Conservation (phyloP, 768 basidiomycete species). For the Daedaleopsis nitida region DNA sequence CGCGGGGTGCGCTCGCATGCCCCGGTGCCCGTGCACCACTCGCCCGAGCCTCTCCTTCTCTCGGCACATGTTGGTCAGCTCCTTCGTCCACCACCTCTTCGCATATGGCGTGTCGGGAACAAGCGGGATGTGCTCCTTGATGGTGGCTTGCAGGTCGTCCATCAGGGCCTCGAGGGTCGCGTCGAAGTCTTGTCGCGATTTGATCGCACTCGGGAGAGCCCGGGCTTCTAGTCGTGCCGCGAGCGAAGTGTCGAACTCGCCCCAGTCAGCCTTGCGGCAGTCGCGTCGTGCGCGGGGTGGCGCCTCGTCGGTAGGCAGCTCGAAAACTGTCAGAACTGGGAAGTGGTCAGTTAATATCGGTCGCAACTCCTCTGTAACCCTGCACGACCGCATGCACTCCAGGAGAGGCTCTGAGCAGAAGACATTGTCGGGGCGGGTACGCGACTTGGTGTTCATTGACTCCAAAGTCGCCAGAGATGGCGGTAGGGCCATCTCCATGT, state of each 20-base stretch:
- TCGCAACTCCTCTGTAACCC: slow-evolving; percentile 13
- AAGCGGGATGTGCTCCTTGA: slow-evolving; percentile 22
- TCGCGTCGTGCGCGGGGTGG: slow-evolving; percentile 13
- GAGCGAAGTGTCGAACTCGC: slow-evolving; percentile 28
- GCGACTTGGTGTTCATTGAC: slow-evolving; percentile 32
- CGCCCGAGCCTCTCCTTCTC: slow-evolving; percentile 18
- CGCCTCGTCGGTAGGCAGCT: slow-evolving; percentile 14
- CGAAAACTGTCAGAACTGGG: slow-evolving; percentile 35
- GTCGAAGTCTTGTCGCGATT: slow-evolving; percentile 16
- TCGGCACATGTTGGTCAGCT: slow-evolving; percentile 25
- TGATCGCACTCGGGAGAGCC: not conserved
- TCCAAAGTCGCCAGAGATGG: slow-evolving; percentile 37
- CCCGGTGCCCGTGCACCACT: slow-evolving; percentile 5
- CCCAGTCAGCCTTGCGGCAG: slow-evolving; percentile 35
- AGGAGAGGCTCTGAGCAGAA: slow-evolving; percentile 30
- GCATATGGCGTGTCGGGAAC: slow-evolving; percentile 22
- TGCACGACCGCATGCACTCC: slow-evolving; percentile 31
- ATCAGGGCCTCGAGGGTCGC: not conserved
- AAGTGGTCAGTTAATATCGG: slow-evolving; percentile 42
- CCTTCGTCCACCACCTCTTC: slow-evolving; percentile 37
- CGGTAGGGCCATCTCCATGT: slow-evolving; percentile 39
- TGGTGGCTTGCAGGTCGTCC: slow-evolving; percentile 17
- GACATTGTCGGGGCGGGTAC: slow-evolving; percentile 46
- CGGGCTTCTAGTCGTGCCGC: not conserved
- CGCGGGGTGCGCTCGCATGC: slow-evolving; percentile 9